Evolutionary conservation across 352 stramenopile species (phyloP).

Genomic region (Phytophthora colocasiae): DNA sequence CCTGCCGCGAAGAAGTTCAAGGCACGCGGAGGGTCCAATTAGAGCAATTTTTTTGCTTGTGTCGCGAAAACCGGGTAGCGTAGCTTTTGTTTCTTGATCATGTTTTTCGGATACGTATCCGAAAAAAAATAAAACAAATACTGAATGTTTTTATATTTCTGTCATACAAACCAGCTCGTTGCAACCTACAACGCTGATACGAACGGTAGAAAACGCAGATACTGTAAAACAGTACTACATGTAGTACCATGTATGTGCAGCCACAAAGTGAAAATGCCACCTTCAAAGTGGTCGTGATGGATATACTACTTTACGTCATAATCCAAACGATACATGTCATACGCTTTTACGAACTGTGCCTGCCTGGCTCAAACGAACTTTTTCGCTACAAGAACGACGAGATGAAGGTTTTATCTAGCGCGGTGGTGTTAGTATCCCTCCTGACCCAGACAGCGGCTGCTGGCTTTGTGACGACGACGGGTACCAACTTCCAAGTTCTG

Average conservation of each 20-base stretch:
- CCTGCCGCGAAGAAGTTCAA: conserved; percentile 13
- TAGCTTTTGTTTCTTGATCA: no score
- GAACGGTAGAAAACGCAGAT: no score
- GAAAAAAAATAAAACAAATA: no score
- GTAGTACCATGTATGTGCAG: no score
- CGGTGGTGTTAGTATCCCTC: neutral
- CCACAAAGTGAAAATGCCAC: no score
- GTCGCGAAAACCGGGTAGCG: no score
- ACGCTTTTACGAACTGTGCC: conserved; percentile 4
- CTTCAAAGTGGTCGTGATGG: neutral
- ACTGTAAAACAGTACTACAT: no score
- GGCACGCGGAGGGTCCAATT: neutral
- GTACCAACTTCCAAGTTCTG: conserved; percentile 29
- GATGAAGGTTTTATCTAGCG: neutral
- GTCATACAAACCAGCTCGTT: no score
- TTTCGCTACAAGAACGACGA: neutral
- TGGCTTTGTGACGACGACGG: conserved; percentile 37
- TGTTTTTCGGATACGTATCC: no score
- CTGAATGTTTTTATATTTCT: no score
- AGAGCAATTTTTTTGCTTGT: neutral
- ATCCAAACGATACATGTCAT: neutral
- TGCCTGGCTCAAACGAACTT: conserved; percentile 3
- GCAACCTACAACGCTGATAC: no score
- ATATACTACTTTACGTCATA: neutral
- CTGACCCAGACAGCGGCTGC: conserved; percentile 11